Conservation (phyloP, 495 filamentous ascomycete species). For the Oleoguttula mirabilis region DNA sequence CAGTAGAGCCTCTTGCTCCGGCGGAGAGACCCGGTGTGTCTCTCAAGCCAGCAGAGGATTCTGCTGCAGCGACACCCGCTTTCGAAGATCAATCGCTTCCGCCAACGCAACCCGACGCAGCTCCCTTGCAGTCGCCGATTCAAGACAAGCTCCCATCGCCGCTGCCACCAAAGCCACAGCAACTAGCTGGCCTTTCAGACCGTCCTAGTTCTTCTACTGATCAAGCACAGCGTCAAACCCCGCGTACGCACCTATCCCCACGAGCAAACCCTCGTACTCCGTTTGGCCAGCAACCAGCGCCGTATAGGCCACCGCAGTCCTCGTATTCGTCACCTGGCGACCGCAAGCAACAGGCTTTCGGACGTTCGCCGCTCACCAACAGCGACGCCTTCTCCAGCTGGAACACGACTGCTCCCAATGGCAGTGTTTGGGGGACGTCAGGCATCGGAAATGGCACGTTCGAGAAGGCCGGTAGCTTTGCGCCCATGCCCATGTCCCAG, state of each 20-base stretch:
- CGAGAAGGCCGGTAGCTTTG: constrained; percentile 22
- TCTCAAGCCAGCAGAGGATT: background rate
- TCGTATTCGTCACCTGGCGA: constrained; percentile 18
- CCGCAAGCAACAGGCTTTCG: constrained; percentile 14
- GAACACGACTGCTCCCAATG: constrained; percentile 10
- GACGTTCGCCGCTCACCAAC: constrained; percentile 7
- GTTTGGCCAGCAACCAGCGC: constrained; percentile 7
- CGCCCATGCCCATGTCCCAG: constrained; percentile 15
- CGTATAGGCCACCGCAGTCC: constrained; percentile 7
- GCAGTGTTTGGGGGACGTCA: constrained; percentile 32
- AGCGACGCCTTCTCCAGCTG: constrained; percentile 10
- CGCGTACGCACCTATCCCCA: constrained; percentile 10
- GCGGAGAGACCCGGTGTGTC: background rate
- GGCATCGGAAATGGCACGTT: constrained; percentile 34
- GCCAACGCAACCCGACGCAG: constrained; percentile 21
- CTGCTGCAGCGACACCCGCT: constrained; percentile 18
- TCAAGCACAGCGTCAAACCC: background rate
- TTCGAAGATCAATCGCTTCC: constrained; percentile 17
- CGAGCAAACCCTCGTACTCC: constrained; percentile 3
- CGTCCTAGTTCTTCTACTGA: constrained; percentile 1
- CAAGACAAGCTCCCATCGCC: constrained; percentile 12
- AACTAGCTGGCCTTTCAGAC: background rate
- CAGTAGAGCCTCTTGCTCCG: background rate
- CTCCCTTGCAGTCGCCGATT: background rate
- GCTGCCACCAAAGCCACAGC: constrained; percentile 4